Conservation (phyloP, 164 flowering plant species). For the Berberis vulgaris region DNA sequence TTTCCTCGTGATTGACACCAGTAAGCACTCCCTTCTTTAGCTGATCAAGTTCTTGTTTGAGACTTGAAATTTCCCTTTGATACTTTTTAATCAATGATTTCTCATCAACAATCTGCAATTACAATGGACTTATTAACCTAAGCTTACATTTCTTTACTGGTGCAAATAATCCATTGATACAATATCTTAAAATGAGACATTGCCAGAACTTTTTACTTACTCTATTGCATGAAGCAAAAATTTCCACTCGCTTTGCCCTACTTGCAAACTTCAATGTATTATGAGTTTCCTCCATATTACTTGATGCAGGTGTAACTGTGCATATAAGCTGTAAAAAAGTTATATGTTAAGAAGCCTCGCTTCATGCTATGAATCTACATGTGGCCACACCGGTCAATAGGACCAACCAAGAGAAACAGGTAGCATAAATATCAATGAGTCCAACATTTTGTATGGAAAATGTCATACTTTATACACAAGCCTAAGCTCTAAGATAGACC, state of each 20-base stretch:
- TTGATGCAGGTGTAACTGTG: slow-evolving; percentile 98
- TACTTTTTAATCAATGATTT: slow-evolving; percentile 97
- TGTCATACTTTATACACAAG: too few relatives aligned
- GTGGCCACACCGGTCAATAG: too few relatives aligned
- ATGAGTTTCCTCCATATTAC: slow-evolving; percentile 97
- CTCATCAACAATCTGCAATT: slow-evolving; percentile 87
- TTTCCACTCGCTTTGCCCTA: slow-evolving; percentile 94
- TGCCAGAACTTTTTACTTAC: slow-evolving; percentile 35
- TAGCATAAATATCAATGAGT: too few relatives aligned
- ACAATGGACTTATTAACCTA: not conserved
- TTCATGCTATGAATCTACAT: too few relatives aligned
- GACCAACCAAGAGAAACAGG: too few relatives aligned
- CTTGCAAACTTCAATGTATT: slow-evolving; percentile 97
- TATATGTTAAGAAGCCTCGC: not conserved
- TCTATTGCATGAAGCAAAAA: slow-evolving; percentile 92
- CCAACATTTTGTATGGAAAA: too few relatives aligned
- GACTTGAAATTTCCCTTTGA: slow-evolving; percentile 81
- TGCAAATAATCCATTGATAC: too few relatives aligned
- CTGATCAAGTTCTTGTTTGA: slow-evolving; percentile 86
- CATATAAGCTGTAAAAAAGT: slow-evolving; percentile 72
- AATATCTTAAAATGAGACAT: too few relatives aligned
- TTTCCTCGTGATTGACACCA: slow-evolving; percentile 80
- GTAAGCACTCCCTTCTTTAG: slow-evolving; percentile 76
- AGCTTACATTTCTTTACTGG: too few relatives aligned
- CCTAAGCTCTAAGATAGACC: too few relatives aligned